phyloP scores from a whole-genome alignment of 768 basidiomycete genomes.

The Strobilomyces dryophilus region DNA sequence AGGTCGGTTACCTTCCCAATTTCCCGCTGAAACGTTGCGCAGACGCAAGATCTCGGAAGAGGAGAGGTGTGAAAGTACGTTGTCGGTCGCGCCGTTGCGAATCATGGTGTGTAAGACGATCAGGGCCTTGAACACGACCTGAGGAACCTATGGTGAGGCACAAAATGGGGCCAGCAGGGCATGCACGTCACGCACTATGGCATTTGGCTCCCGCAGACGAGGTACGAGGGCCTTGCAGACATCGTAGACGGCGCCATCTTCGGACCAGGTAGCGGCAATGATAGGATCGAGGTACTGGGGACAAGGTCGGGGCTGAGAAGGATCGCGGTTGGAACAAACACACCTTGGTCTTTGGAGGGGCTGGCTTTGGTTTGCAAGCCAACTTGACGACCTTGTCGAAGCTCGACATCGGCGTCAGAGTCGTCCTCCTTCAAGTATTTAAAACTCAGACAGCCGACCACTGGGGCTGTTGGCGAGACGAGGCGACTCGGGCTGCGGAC shows the following conservation, averaged over 20 bases:
- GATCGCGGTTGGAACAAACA: slow-evolving; percentile 6
- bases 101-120: slow-evolving; percentile 97
- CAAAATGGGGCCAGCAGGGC: background rate
- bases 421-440: slow-evolving; percentile 7
- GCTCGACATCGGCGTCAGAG: slow-evolving; percentile 51
- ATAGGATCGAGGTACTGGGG: slow-evolving; percentile 91
- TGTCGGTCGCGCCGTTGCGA: slow-evolving; percentile 93
- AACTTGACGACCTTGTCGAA: slow-evolving; percentile 92
- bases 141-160: slow-evolving; percentile 2
- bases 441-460: slow-evolving; percentile 21
- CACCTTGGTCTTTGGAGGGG: slow-evolving; percentile 94
- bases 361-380: slow-evolving; percentile 96
- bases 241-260: slow-evolving; percentile 90
- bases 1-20: slow-evolving; percentile 73
- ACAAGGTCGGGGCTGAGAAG: background rate
- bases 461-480: background rate
- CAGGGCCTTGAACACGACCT: slow-evolving; percentile 98
- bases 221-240: slow-evolving; percentile 86
- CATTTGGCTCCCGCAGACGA: slow-evolving; percentile 87
- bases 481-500: too few relatives aligned
- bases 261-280: slow-evolving; percentile 94
- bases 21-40: slow-evolving; percentile 73
- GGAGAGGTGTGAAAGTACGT: slow-evolving; percentile 80
- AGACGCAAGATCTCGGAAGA: slow-evolving; percentile 78
- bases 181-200: slow-evolving; percentile 56